Evolutionary conservation across 1,139 yeast species (phyloP), one percentile per base, ranked within the genome.

Genomic region (Diutina mesorugosa): DNA sequence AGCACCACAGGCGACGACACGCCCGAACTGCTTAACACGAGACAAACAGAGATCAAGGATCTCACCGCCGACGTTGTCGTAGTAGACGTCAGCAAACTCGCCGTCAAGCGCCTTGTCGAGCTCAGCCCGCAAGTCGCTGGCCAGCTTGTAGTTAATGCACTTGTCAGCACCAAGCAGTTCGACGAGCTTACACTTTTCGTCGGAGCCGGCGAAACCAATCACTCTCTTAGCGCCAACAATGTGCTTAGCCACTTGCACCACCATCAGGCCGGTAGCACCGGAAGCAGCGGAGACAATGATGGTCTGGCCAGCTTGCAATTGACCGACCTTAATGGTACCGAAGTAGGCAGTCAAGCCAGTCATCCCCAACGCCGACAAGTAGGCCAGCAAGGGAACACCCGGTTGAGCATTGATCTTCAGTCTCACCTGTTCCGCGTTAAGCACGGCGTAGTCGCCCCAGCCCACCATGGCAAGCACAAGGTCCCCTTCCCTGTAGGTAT

Each of bases 181-280:
- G 51, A 84, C 83, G 66, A 68, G 79, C 60, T 74, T 72, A 59
- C 79, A 72, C 67, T 85, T 85, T 26, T 74, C 85, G 16, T 69
- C 72, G 21, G 84, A 78, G 59, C 90, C 87, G 26, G 88, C 83
- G 62, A 84, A 76, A 57, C 86, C 90, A 65, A 84, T 74, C 45
- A 85, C 85, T 61, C 73, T 78, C 56, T 72, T 69, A 45, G 84
- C 84, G 55, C 80, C 79, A 63, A 78, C 71, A 14, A 80, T 65
- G 57, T 78, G 70, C 60, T 81, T 74, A 55, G 88, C 85, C 38
- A 84, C 64, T 66, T 84, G 89, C 51, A 83, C 79, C 45, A 74
- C 83, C 57, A 77, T 69, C n/a, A 83, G 74, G 32, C 90, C 90
- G 46, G 85, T 84, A 30, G 88, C 88, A 60, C 90, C 85, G 6